These are phyloP conservation scores for Mycena leptocephala DNA, from an alignment of 768 basidiomycete species.

Conservation along the genomic window DNA sequence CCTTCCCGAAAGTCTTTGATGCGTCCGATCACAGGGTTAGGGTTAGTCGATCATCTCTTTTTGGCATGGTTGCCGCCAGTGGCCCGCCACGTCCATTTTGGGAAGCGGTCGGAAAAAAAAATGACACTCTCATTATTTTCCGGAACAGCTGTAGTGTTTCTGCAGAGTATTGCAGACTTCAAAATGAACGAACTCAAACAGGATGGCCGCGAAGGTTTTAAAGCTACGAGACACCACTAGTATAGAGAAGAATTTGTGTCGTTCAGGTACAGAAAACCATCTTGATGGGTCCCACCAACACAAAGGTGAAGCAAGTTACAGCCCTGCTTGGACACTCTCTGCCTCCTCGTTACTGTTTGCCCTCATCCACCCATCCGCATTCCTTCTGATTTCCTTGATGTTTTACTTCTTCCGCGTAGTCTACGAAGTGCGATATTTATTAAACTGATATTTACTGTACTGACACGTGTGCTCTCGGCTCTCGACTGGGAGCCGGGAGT, in stretches of 20 bases:
- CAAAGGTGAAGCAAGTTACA: background rate
- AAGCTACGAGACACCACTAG: background rate
- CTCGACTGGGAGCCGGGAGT: background rate
- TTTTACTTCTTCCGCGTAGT: background rate
- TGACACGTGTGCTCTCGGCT: background rate
- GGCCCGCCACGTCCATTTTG: no score
- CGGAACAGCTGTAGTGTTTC: no score
- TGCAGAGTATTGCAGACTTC: background rate
- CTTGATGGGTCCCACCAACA: background rate
- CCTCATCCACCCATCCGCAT: background rate
- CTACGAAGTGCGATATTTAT: background rate
- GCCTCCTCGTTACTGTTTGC: background rate
- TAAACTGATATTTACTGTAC: background rate
- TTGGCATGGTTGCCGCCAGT: no score
- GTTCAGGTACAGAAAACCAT: background rate
- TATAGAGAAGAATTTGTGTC: background rate
- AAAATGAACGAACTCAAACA: background rate
- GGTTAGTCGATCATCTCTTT: no score
- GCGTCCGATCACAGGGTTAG: no score
- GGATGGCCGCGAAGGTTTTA: background rate
- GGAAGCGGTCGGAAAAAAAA: no score
- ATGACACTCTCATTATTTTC: no score
- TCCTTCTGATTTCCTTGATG: background rate
- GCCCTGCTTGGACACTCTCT: background rate
- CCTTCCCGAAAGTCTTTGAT: no score